Evolutionary conservation across 129 eudicot genomes (phyloP), one percentile per base, ranked within the genome.

Genomic region (Ambrosia trifida): DNA sequence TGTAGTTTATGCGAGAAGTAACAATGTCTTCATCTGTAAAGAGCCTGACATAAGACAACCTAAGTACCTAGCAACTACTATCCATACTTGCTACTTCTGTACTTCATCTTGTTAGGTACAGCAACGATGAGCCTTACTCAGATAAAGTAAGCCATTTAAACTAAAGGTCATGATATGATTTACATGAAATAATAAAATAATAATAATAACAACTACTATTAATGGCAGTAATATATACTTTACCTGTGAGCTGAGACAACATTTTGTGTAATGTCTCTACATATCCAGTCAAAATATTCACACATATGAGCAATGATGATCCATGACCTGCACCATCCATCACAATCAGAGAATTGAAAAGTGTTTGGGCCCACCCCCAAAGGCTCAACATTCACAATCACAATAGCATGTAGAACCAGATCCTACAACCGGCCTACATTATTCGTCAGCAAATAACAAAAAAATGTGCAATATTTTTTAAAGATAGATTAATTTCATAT

Each of bases 241-340:
- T 54, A 94, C 99, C 97, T 87, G 99, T 77, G 74, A 90, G 91
- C 82, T 90, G 96, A 61, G 90, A 72, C 67, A 94, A 72, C 99
- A 94, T 89, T 80, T 90, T 94, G 82, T 87, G 75, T 75, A 94
- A 78, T 33, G 90, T 94, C 66, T 90, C 95, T 32, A 81, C 86
- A 83, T 94, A 94, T 76, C 99, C 96, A 69, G 96, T 85, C 85
- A 94, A 87, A 66, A 94, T 94, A 65, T 87, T 85, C 79, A 94
- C 87, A 73, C 99, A 94, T 50, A 94, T 85, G 58, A 94, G 75
- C 81, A 94, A 80, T 46, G 99, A 89, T 52, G 99, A 89, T 66
- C 99, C 99, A 82, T 94, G 96, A 68, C 99, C 99, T 94, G 85
- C 76, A 77, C 54, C 64, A 75, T 63, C 18, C 50, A 69, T 74